phyloP scores from a whole-genome alignment of 306 rosid genomes.

The Trifolium subterraneum region DNA sequence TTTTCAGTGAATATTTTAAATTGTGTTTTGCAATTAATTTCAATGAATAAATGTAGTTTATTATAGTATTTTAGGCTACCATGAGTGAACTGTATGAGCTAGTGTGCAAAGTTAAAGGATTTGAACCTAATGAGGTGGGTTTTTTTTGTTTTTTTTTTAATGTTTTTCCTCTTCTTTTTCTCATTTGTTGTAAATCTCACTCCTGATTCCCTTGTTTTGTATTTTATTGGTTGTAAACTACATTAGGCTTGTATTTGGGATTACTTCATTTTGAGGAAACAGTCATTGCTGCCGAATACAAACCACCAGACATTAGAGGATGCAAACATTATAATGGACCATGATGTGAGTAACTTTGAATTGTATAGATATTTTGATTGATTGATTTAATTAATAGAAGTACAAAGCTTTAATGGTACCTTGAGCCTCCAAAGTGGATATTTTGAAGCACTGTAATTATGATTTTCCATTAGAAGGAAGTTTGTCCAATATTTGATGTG shows the following conservation, averaged over 20 bases:
- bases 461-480: constrained; percentile 30
- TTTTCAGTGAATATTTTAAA: too few relatives aligned
- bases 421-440: constrained; percentile 26
- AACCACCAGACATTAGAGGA: constrained; percentile 85
- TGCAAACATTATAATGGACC: constrained; percentile 79
- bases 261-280: constrained; percentile 72
- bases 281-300: constrained; percentile 45
- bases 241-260: constrained; percentile 79
- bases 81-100: constrained; percentile 64
- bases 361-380: constrained; percentile 20
- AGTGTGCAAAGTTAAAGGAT: constrained; percentile 65
- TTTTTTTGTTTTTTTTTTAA: background rate
- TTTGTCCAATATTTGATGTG: constrained; percentile 27
- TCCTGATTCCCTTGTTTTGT: background rate
- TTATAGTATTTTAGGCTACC: constrained; percentile 77
- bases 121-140: constrained; percentile 73
- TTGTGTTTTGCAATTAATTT: too few relatives aligned
- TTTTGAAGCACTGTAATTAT: constrained; percentile 20
- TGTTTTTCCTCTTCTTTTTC: background rate
- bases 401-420: constrained; percentile 17
- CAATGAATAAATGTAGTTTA: too few relatives aligned
- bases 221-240: constrained; percentile 32
- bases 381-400: constrained; percentile 32
- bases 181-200: constrained; percentile 36
- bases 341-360: constrained; percentile 70